Evolutionary conservation across 2,329 filamentous ascomycete species (phyloP), one percentile per base, ranked within the genome.

Genomic region (Sarocladium oryzae): DNA sequence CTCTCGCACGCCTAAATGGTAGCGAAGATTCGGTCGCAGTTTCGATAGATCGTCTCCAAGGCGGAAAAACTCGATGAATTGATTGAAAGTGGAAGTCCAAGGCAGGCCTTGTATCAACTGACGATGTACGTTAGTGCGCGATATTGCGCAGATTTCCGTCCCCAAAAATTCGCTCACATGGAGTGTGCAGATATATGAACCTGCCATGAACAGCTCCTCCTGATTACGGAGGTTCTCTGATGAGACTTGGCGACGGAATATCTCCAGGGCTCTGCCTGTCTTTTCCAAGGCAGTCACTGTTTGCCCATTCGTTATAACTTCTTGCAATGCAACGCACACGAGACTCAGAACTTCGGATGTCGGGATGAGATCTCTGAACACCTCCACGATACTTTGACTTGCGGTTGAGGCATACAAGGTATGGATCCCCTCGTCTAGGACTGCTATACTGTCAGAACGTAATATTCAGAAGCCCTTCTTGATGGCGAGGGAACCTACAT

Each of bases 341-440:
- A 43, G 23, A 9, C 13, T 43, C 8, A 43, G 11, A 6, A 43
- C 40, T 43, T 43, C 40, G 6, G 40, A 43, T 8, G 40, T 43
- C 24, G 40, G 40, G 4, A 43, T 28, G 11, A 43, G 40, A 15
- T 43, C 40, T 28, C n/a, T 43, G 40, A 43, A 43, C 9, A 23
- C 40, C 40, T 43, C 40, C 21, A 43, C 40, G 40, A 43, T 43
- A 43, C 40, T 43, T 28, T 26, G 21, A 16, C 40, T 26, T 8
- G 40, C 40, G 3, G 40, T 43, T 7, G 40, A 26, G 11, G 40
- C 40, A 28, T 43, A 43, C 11, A 43, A 13, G 5, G 21, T 20
- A 43, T 43, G 40, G 10, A 43, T 43, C 21, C 40, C 40, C 15
- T 43, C 40, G 4, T 43, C 15, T 16, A 43, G 23, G n/a, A 43